Evolutionary conservation across 2,329 filamentous ascomycete genomes (phyloP), one percentile per base, ranked within the genome.

Genomic region (Colletotrichum filicis): DNA sequence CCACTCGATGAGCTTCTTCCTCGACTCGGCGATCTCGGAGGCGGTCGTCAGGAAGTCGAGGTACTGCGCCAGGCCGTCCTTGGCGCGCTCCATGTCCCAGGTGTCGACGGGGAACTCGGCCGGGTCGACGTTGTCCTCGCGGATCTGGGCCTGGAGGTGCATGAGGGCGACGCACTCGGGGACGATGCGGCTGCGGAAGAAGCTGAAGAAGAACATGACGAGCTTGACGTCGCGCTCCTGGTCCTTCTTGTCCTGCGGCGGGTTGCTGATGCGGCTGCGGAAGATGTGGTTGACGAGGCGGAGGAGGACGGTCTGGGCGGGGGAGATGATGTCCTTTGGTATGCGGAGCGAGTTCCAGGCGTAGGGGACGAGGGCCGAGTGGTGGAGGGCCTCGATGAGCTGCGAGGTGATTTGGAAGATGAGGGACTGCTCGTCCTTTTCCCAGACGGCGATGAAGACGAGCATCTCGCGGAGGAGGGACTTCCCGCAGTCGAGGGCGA

Each of bases 21-120:
- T 94, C 86, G 95, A 95, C 63, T 94, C 92, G 56, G 92, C 89
- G 77, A 96, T 93, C 79, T 98, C 95, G 0, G 94, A 95, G 32
- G 98, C 90, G 0, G 97, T 95, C 19, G 93, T 95, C 66, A 98
- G 93, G 80, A 98, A 97, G 77, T 98, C 95, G 1, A 98, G 90
- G 79, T 97, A 98, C 81, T 98, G 95, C 64, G 95, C 95, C 1
- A 98, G 91, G 0, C 96, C 96, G 79, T 98, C 96, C 81, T 97
- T 98, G 71, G 97, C 96, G 16, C 96, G 91, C 81, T 98, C 96
- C 93, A 98, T 97, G 78, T 98, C 96, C 96, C 96, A 98, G 59
- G 95, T 89, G 78, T 98, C 97, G 1, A 98, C 92, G 0, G 96
- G 96, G 78, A 98, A 98, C 78, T 98, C 95, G 74, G 94, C 91